A percentile compares a stretch with the other conserved stretches of the same genome.
Evolutionary conservation across 1,139 yeast genomes (phyloP).

Genomic region (Taphrina pruni): DNA sequence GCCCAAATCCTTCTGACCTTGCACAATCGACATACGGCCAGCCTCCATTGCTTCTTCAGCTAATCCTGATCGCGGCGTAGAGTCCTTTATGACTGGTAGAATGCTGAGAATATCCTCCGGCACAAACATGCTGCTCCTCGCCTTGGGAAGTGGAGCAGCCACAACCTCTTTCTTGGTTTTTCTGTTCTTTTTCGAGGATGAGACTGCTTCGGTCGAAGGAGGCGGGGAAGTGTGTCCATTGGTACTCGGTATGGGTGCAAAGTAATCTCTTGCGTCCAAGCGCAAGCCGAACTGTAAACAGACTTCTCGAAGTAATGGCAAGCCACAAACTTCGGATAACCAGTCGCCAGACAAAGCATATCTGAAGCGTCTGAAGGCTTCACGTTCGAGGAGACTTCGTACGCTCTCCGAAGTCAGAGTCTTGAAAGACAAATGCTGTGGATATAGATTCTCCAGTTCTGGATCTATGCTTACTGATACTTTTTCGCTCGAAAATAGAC

Average conservation of each 20-base stretch:
- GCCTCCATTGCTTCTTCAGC: conserved; percentile 79
- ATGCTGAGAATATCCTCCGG: conserved; percentile 70
- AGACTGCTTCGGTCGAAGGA: conserved; percentile 51
- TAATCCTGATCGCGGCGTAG: conserved; percentile 68
- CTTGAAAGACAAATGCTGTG: conserved; percentile 53
- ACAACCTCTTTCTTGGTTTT: conserved; percentile 55
- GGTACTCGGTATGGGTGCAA: conserved; percentile 49
- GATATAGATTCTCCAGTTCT: conserved; percentile 46
- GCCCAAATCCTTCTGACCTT: conserved; percentile 52
- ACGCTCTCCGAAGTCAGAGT: conserved; percentile 59
- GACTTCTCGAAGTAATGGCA: conserved; percentile 70
- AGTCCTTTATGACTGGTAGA: conserved; percentile 74
- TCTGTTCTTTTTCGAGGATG: conserved; percentile 51
- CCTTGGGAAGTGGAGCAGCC: conserved; percentile 49
- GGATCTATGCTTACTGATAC: conserved; percentile 58
- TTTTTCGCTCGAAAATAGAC: conserved; percentile 64
- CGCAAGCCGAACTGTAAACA: conserved; percentile 85
- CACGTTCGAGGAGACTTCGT: conserved; percentile 56
- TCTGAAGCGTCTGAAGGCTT: conserved; percentile 65
- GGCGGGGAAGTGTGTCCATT: conserved; percentile 42
- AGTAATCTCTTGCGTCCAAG: conserved; percentile 66
- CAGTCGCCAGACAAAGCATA: conserved; percentile 61
- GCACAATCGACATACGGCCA: conserved; percentile 51
- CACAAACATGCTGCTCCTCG: conserved; percentile 54
- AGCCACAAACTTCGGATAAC: conserved; percentile 54